These are phyloP conservation scores for Choanephora cucurbitarum DNA, from an alignment of 371 early-diverging fungal genomes.

Conservation along the genomic window DNA sequence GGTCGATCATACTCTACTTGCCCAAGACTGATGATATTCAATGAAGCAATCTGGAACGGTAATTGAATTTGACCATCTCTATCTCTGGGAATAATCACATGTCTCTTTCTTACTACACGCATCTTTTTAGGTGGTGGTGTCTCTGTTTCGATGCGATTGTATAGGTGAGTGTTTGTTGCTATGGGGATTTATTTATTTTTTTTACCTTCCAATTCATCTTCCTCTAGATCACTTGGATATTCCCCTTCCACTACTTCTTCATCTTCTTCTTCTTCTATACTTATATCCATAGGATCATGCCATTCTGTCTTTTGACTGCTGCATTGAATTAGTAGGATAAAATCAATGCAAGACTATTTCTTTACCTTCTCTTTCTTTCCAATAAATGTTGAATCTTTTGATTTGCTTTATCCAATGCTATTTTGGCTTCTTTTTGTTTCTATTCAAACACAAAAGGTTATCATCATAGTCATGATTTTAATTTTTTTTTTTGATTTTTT, in stretches of 20 bases:
- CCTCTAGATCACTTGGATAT: too few species aligned
- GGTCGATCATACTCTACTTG: conserved; percentile 72
- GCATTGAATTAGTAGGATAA: neutral
- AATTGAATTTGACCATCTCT: conserved; percentile 70
- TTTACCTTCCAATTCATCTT: conserved; percentile 15
- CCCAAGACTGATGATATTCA: conserved; percentile 76
- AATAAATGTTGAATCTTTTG: conserved; percentile 16
- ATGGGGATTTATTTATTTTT: neutral
- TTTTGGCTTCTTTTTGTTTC: conserved; percentile 21
- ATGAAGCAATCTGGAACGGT: conserved; percentile 78
- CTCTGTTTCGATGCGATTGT: neutral
- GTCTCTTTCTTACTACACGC: conserved; percentile 17
- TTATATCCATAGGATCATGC: conserved; percentile 22
- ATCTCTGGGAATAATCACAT: conserved; percentile 57
- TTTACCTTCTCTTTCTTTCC: conserved; percentile 14
- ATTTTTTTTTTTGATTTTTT: too few species aligned
- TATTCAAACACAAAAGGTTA: too few species aligned
- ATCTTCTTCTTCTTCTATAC: conserved; percentile 7
- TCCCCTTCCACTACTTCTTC: conserved; percentile 14
- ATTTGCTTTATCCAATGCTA: conserved; percentile 17
- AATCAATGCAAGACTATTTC: neutral
- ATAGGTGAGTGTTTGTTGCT: neutral
- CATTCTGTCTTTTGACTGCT: conserved; percentile 3
- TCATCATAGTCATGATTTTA: too few species aligned
- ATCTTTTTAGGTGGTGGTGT: conserved; percentile 10